phyloP scores from a whole-genome alignment of 129 eudicot species.

The Heracleum sosnowskyi region DNA sequence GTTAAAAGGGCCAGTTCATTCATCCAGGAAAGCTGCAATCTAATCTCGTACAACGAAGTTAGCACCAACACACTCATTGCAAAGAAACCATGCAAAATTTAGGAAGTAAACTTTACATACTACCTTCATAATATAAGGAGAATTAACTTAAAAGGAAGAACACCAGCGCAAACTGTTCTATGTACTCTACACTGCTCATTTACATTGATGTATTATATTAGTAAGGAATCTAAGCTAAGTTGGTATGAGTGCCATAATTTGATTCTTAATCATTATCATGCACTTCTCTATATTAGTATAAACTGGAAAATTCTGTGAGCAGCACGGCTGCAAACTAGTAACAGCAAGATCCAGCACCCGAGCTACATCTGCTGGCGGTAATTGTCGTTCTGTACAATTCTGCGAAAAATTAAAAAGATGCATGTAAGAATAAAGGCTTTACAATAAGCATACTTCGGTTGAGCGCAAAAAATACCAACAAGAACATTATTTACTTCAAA shows the following conservation, averaged over 20 bases:
- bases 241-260: constrained; percentile 83
- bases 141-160: not conserved
- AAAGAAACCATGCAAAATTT: not conserved
- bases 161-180: constrained; percentile 1
- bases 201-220: not conserved
- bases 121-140: not conserved
- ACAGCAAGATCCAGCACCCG: constrained; percentile 79
- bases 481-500: not conserved
- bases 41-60: not conserved
- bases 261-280: constrained; percentile 80
- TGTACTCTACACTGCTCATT: constrained; percentile 6
- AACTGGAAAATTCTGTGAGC: constrained; percentile 64
- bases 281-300: constrained; percentile 81
- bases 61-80: not conserved
- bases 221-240: constrained; percentile 25
- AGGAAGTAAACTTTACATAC: not conserved
- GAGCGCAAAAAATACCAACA: not conserved
- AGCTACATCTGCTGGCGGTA: constrained; percentile 91
- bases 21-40: not conserved
- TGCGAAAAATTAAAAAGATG: constrained; percentile 16
- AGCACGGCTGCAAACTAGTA: constrained; percentile 67
- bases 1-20: not conserved
- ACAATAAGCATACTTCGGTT: not conserved
- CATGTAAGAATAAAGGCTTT: not conserved
- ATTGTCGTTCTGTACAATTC: constrained; percentile 88